Conservation (phyloP, 2,329 filamentous ascomycete genomes). For the Fusarium stilboides region DNA sequence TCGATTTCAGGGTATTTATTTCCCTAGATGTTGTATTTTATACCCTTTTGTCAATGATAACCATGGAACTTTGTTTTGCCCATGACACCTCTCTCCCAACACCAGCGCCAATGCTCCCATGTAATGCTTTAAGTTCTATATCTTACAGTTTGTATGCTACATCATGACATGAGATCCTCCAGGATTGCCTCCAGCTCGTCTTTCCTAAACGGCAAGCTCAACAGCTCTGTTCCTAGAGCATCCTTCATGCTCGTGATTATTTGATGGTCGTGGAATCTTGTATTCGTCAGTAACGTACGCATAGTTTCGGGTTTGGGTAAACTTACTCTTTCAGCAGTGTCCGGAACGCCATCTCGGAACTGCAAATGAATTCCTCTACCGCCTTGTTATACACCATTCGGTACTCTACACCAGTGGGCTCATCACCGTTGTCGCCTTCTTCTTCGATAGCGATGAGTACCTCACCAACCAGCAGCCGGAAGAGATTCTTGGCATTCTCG, state of each 20-base stretch:
- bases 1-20: constrained; percentile 1
- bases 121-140: constrained; percentile 22
- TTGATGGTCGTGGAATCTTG: constrained; percentile 93
- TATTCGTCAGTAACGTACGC: constrained; percentile 48
- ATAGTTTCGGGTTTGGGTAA: background rate
- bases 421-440: constrained; percentile 64
- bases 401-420: constrained; percentile 86
- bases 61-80: constrained; percentile 12
- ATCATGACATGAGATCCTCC: constrained; percentile 73
- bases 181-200: constrained; percentile 92
- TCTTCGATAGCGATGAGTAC: constrained; percentile 80
- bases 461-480: constrained; percentile 87
- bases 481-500: constrained; percentile 91
- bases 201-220: constrained; percentile 87
- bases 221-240: constrained; percentile 83
- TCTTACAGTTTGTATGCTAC: constrained; percentile 12
- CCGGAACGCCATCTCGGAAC: constrained; percentile 94
- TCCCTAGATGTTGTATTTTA: constrained; percentile 32
- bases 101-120: constrained; percentile 25
- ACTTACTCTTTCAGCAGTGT: constrained; percentile 91
- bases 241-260: constrained; percentile 95
- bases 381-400: constrained; percentile 94
- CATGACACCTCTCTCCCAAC: constrained; percentile 7
- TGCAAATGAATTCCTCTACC: constrained; percentile 96
- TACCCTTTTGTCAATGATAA: constrained; percentile 31